phyloP scores from a whole-genome alignment of 805 yeast species.

The Myxozyma lipomycoides region DNA sequence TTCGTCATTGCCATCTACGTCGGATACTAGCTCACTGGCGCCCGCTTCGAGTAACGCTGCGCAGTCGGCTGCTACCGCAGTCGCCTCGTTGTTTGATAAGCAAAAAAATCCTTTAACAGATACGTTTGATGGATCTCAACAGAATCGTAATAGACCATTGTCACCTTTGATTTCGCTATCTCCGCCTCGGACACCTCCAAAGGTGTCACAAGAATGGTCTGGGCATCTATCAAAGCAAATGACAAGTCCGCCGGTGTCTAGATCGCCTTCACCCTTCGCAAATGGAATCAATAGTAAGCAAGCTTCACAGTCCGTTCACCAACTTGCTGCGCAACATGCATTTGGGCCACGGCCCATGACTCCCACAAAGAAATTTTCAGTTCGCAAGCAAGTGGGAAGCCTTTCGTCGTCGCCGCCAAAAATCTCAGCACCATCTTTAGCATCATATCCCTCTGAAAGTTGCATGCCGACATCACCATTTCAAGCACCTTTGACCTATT shows the following conservation, averaged over 20 bases:
- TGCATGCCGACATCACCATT: neutral
- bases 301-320: neutral
- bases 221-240: neutral
- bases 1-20: constrained; percentile 7
- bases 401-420: constrained; percentile 3
- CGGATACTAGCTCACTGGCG: constrained; percentile 1
- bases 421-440: neutral
- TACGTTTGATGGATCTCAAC: neutral
- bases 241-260: constrained; percentile 2
- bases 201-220: neutral
- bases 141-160: neutral
- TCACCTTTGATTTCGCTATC: constrained; percentile 6
- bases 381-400: neutral
- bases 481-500: neutral
- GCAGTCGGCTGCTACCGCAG: constrained; percentile 1
- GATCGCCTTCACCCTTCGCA: constrained; percentile 12
- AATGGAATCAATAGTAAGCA: neutral
- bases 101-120: constrained; percentile 1
- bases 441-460: neutral
- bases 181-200: constrained; percentile 9
- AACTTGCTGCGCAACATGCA: neutral
- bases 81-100: neutral
- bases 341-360: neutral
- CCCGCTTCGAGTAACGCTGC: neutral
- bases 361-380: neutral